phyloP scores from a whole-genome alignment of 176 grass and related monocot genomes.

The Aegilops sharonensis region DNA sequence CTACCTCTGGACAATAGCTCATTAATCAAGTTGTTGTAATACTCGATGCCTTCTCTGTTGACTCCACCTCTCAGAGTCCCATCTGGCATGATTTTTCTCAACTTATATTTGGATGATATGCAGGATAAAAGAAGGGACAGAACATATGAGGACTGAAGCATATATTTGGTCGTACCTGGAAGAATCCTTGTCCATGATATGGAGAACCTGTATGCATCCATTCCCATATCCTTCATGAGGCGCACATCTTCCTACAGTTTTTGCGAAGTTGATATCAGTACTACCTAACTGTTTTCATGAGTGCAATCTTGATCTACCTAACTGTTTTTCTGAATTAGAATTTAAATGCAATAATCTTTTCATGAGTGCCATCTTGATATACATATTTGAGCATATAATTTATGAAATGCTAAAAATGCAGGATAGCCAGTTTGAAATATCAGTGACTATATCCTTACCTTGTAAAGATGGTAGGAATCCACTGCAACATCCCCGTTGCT shows the following conservation, averaged over 20 bases:
- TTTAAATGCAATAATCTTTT: not conserved
- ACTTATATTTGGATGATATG: not conserved
- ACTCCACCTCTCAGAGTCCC: conserved; percentile 53
- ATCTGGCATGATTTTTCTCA: conserved; percentile 33
- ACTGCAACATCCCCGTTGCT: conserved; percentile 64
- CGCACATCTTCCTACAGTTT: conserved; percentile 56
- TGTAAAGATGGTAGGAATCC: conserved; percentile 58
- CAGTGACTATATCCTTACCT: conserved; percentile 17
- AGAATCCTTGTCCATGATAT: conserved; percentile 72
- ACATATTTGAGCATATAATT: not conserved
- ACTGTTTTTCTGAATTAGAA: not conserved
- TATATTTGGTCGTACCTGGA: conserved; percentile 37
- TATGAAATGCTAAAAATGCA: not conserved
- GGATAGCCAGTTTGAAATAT: not conserved
- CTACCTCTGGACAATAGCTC: conserved; percentile 51
- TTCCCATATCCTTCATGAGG: conserved; percentile 63
- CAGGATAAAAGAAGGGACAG: not conserved
- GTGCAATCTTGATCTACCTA: not conserved
- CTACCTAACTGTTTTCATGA: not conserved
- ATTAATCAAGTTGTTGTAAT: conserved; percentile 60
- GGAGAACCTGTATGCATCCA: conserved; percentile 69
- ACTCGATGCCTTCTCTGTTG: conserved; percentile 47
- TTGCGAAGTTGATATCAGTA: not conserved
- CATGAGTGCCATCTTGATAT: not conserved
- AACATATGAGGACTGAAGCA: not conserved